Percentiles rank a stretch among this genome's conserved stretches.
Evolutionary conservation across 1,139 yeast genomes (phyloP).

Genomic region (Blastobotrys indianensis): DNA sequence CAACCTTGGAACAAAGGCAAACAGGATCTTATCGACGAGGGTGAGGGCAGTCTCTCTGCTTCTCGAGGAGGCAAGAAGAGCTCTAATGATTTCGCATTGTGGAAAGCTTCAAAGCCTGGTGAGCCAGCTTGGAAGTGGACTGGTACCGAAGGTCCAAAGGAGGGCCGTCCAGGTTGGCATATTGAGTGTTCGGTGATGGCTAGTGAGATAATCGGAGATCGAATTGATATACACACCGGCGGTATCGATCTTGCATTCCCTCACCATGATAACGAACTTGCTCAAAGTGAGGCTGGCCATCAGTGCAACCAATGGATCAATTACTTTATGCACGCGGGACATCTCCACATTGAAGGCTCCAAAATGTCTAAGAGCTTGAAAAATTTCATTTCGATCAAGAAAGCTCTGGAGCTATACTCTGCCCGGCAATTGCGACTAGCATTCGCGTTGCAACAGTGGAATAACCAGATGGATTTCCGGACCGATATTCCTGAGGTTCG

Average conservation of each 20-base stretch:
- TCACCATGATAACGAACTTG: slow-evolving; percentile 98
- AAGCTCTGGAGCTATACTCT: slow-evolving; percentile 66
- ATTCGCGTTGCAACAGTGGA: slow-evolving; percentile 90
- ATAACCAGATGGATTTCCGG: slow-evolving; percentile 85
- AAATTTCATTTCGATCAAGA: slow-evolving; percentile 90
- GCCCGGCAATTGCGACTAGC: slow-evolving; percentile 84
- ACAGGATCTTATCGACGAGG: slow-evolving; percentile 79
- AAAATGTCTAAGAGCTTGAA: slow-evolving; percentile 94
- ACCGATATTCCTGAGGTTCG: slow-evolving; percentile 73
- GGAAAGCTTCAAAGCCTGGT: slow-evolving; percentile 97
- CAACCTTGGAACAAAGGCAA: slow-evolving; percentile 98
- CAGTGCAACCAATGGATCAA: slow-evolving; percentile 93
- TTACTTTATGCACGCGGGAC: slow-evolving; percentile 95
- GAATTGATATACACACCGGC: slow-evolving; percentile 93
- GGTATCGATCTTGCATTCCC: slow-evolving; percentile 98
- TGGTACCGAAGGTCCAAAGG: slow-evolving; percentile 14
- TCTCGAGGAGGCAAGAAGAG: slow-evolving; percentile 54
- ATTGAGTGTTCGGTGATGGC: slow-evolving; percentile 99
- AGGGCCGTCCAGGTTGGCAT: slow-evolving; percentile 99
- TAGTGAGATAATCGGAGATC: slow-evolving; percentile 72
- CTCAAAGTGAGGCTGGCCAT: slow-evolving; percentile 92
- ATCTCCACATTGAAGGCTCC: slow-evolving; percentile 95
- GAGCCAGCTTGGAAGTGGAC: slow-evolving; percentile 99
- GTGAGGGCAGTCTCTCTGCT: slow-evolving; percentile 83
- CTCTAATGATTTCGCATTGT: slow-evolving; percentile 85